Base-by-base conservation (phyloP, 352 stramenopile genomes). In the Plasmopara viticola region DNA sequence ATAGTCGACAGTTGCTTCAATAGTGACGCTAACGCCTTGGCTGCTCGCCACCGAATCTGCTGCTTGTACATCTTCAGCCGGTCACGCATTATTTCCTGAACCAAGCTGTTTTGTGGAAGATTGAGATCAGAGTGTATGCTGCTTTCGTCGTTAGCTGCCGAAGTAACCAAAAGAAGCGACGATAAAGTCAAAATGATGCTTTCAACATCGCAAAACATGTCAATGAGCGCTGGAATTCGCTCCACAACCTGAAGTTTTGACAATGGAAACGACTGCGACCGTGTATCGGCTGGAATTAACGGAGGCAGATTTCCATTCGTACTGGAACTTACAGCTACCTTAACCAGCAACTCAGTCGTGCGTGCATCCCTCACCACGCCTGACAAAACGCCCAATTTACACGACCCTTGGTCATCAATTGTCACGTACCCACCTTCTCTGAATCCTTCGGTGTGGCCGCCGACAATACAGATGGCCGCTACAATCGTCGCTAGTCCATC, bases 161-260 rank as follows among this genome's bases (percentile, higher is more conserved):
- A 58, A 30, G 41, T 15, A 0, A 58, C 51, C 6, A 83, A 62
- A 35, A 81, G 56, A 44, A 89, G 68, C 6, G 69, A 60, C 4
- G 78, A 84, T 12, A 92, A 62, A 2, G 70, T 66, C 7, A 50
- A 58, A 9, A 89, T 63, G 29, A 89, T 67, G 9, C 35, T 50
- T 35, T 89, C 78, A 28, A 89, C 35, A 9, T 72, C 64, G 34
- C 91, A 72, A 56, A 92, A 92, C 82, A 95, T 94, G 20, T 84
- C 64, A 0, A 89, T 41, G 42, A 89, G 52, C 15, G 78, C 69
- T 15, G 84, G 81, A n/a, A 95, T 76, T 4, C 78, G 67, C 46
- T 95, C 84, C 2, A 87, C 62, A 13, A 70, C 62, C 15, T 81
- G 71, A 40, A 95, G 51, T 30, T 67, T 76, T 38, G 72, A 69